Conservation (phyloP, 192 early-diverging fungal species). For the Dissophora globulifera region DNA sequence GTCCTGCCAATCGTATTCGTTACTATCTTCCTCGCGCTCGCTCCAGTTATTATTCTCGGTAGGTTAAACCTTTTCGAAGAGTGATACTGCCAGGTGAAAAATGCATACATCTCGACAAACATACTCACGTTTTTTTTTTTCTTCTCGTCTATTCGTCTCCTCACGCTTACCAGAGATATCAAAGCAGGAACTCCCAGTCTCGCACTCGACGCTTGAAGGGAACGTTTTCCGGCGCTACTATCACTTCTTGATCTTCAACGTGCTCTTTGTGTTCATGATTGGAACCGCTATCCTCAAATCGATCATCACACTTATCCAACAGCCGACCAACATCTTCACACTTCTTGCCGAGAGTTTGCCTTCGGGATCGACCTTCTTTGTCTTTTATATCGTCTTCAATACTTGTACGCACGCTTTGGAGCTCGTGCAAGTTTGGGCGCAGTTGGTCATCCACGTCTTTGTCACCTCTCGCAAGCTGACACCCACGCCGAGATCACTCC, state of each 20-base stretch:
- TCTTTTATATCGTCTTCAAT: constrained; percentile 71
- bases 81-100: not conserved
- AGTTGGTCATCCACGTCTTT: constrained; percentile 62
- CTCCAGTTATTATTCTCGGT: constrained; percentile 68
- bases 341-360: constrained; percentile 61
- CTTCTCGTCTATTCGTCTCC: constrained; percentile 10
- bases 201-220: constrained; percentile 67
- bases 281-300: constrained; percentile 65
- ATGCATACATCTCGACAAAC: too few relatives aligned
- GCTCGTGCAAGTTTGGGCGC: constrained; percentile 66
- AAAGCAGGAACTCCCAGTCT: constrained; percentile 65
- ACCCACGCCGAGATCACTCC: constrained; percentile 64
- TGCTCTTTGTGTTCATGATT: constrained; percentile 68
- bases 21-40: constrained; percentile 60
- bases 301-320: constrained; percentile 58
- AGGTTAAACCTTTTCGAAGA: constrained; percentile 5
- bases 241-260: constrained; percentile 72
- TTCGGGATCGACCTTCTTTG: constrained; percentile 69
- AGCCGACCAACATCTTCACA: constrained; percentile 62
- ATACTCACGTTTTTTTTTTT: not conserved
- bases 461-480: constrained; percentile 58
- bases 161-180: constrained; percentile 64
- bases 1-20: constrained; percentile 69
- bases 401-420: constrained; percentile 68
- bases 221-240: constrained; percentile 65